Conservation (phyloP, 2,329 filamentous ascomycete genomes). For the Fusarium begoniae region DNA sequence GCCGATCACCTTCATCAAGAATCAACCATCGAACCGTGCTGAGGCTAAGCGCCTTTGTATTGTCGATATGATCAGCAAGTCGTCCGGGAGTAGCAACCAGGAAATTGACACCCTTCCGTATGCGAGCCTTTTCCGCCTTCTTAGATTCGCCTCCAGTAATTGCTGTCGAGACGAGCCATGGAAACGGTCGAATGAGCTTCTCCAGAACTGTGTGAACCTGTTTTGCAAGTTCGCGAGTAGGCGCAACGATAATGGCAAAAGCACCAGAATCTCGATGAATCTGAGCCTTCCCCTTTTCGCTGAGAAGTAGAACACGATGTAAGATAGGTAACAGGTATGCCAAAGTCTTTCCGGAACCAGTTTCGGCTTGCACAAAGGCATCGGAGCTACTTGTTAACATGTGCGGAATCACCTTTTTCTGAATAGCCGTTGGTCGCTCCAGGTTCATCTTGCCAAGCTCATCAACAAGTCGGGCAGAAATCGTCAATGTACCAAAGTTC, state of each 20-base stretch:
- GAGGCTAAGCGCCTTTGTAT: constrained; percentile 89
- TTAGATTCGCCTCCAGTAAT: constrained; percentile 77
- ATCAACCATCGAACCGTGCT: constrained; percentile 93
- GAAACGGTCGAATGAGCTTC: constrained; percentile 84
- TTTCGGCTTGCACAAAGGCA: constrained; percentile 96
- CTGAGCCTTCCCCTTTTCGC: constrained; percentile 64
- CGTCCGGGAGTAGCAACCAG: constrained; percentile 93
- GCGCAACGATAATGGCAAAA: constrained; percentile 93
- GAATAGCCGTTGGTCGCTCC: constrained; percentile 92
- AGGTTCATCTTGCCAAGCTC: constrained; percentile 89
- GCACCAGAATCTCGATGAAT: constrained; percentile 87
- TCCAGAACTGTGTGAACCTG: constrained; percentile 92
- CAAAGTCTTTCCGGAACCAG: constrained; percentile 95
- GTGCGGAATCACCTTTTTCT: constrained; percentile 86
- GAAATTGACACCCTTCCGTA: constrained; percentile 95
- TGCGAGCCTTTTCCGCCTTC: constrained; percentile 87
- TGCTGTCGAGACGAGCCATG: constrained; percentile 93
- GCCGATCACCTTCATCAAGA: constrained; percentile 93
- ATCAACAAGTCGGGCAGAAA: constrained; percentile 81
- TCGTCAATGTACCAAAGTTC: constrained; percentile 85
- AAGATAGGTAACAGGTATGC: constrained; percentile 95
- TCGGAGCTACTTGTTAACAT: constrained; percentile 83
- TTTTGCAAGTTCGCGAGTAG: constrained; percentile 92
- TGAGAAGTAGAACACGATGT: constrained; percentile 83
- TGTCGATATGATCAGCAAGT: constrained; percentile 88